These are phyloP conservation scores for Ogataea polymorpha DNA, from an alignment of 805 yeast genomes.

Conservation along the genomic window DNA sequence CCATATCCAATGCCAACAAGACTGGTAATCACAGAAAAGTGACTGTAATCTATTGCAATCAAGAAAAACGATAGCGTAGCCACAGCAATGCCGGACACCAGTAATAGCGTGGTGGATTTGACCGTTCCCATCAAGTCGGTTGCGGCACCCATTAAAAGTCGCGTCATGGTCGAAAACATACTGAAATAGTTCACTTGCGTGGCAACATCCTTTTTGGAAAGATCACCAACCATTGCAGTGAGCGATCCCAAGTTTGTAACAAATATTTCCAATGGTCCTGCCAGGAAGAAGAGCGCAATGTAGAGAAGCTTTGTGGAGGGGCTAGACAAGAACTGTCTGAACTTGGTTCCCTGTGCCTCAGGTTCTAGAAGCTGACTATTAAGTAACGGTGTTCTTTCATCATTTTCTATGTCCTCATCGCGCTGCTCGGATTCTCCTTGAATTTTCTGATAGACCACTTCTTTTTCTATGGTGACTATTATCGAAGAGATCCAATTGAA, in stretches of 20 bases:
- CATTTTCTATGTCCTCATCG: conserved; percentile 2
- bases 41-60: conserved; percentile 10
- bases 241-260: conserved; percentile 77
- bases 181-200: conserved; percentile 20
- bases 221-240: conserved; percentile 38
- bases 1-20: conserved; percentile 75
- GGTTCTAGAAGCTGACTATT: conserved; percentile 26
- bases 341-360: conserved; percentile 27
- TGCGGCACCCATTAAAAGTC: conserved; percentile 21
- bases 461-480: conserved; percentile 57
- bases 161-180: conserved; percentile 30
- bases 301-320: conserved; percentile 61
- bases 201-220: conserved; percentile 11
- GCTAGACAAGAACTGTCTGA: conserved; percentile 41
- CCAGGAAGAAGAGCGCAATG: conserved; percentile 55
- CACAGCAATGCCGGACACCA: conserved; percentile 7
- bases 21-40: conserved; percentile 12
- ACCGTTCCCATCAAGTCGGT: conserved; percentile 13
- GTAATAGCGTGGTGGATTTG: conserved; percentile 6
- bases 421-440: conserved; percentile 19
- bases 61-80: conserved; percentile 12
- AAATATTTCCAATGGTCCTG: conserved; percentile 85
- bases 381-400: conserved; percentile 36
- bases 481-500: conserved; percentile 64
- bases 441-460: conserved; percentile 37